Evolutionary conservation across 2,329 filamentous ascomycete genomes (phyloP), one percentile per base, ranked within the genome.

Genomic region (Fusarium xylarioides): DNA sequence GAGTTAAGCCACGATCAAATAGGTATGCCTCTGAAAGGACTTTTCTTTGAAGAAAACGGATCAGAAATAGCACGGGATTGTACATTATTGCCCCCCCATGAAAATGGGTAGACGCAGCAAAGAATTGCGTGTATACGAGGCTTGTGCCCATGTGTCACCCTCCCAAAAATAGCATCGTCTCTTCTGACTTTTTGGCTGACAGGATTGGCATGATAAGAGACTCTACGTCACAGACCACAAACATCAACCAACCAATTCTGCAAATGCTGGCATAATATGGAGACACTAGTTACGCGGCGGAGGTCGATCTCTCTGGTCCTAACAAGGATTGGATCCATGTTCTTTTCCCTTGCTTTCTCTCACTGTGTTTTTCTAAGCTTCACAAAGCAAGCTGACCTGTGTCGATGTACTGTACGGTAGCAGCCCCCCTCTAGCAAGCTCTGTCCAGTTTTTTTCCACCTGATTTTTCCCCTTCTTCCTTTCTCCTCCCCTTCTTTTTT

Each of bases 91-190:
- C 40, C 54, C 55, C 65, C 43, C 7, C 35, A 53, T 47, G 49
- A 19, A 0, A 52, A 26, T 47, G 64, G 66, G 57, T 57, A 65
- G 44, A 23, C 65, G 50, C 57, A 69, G 38, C 43, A 26, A 15
- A 50, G 28, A 54, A 47, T 53, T 69, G 66, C 66, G 65, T 21
- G 66, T 70, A 69, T 70, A 70, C 66, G 66, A 69, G 66, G 66
- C 65, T 69, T 68, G 64, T 55, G 21, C 34, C 26, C 37, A 34
- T 40, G 26, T 58, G 38, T 47, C n/a, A 43, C 32, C 3, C 40
- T 44, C 23, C 69, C 72, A 74, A 73, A 73, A 73, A 73, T 73
- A 73, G 71, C 21, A 35, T 26, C 28, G 55, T 14, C 32, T 58
- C 37, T 40, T 56, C 38, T 66, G 40, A 65, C 43, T 49, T 53